Conservation (phyloP, 345 rosid species). For the Brassica nigra region DNA sequence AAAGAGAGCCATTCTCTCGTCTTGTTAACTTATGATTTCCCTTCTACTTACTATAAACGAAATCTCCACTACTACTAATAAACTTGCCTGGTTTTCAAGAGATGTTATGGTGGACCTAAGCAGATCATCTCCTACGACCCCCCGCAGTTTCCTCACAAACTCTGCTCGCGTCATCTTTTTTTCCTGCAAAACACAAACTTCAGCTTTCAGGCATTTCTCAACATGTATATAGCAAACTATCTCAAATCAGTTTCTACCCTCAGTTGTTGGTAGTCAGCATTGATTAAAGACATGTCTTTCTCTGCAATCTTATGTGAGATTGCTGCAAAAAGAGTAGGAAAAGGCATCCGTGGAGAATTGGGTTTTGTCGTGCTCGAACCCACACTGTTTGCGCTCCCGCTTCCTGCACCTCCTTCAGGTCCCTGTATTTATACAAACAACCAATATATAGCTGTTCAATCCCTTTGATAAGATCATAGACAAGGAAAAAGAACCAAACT, state of each 20-base stretch:
- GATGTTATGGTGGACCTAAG: slow-evolving; percentile 68
- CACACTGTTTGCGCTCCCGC: slow-evolving; percentile 56
- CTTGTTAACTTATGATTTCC: background rate
- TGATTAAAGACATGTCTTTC: slow-evolving; percentile 58
- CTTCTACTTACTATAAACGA: background rate
- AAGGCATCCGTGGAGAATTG: slow-evolving; percentile 94
- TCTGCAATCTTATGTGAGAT: slow-evolving; percentile 62
- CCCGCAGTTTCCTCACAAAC: slow-evolving; percentile 67
- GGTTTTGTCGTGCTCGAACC: slow-evolving; percentile 60
- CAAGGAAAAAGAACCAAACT: slow-evolving; percentile 9
- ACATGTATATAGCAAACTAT: background rate
- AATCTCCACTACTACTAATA: background rate
- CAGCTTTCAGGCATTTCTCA: background rate
- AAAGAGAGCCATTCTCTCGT: background rate
- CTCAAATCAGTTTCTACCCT: slow-evolving; percentile 49
- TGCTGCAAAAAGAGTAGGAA: slow-evolving; percentile 79
- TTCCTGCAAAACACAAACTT: slow-evolving; percentile 41
- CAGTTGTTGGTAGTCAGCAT: slow-evolving; percentile 55
- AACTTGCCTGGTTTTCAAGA: slow-evolving; percentile 57
- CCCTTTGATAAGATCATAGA: background rate
- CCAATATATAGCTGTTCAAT: background rate
- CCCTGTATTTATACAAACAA: slow-evolving; percentile 23
- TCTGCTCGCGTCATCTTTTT: slow-evolving; percentile 66
- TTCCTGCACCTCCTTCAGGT: slow-evolving; percentile 45
- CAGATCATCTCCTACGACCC: slow-evolving; percentile 68